Base-by-base conservation (phyloP, 257 asterid species). In the Thymus mandschuricus region DNA sequence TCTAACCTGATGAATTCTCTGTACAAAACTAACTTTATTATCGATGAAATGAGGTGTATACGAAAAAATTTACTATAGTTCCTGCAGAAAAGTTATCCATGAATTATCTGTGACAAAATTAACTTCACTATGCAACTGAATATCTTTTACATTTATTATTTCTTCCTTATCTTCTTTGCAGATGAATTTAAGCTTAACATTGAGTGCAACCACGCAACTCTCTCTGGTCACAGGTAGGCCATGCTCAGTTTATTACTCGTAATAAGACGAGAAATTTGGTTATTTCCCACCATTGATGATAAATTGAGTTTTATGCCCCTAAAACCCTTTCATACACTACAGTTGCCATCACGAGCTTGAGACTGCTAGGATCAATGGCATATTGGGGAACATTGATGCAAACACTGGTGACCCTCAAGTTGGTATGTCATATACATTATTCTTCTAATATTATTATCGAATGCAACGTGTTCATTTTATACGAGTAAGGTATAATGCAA, bases 201-300 rank as follows among this genome's bases (percentile, higher is more conserved):
- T 0, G 99, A 95, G 81, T 95, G 99, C 90, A 95, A 95, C 84
- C 99, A 95, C 5, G 99, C 99, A 60, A 95, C 99, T 41, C 83
- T 95, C 4, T 84, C 77, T 54, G 99, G 99, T 75, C 99, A 95
- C 85, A 93, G 98, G 98, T 90, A 61, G 58, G 87, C 52, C 21
- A 27, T 60, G 15, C 21, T 71, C 64, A 58, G 50, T 75, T 64
- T 4, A 13, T n/a, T 66, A 21, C 65, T 35, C 54, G 1, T 40
- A 15, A 0, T 9, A 13, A 6, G 38, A 64, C 11, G 66, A 31
- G 51, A 45, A 29, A 41, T 9, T 21, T 28, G 12, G 8, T 6
- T 9, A 11, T 33, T 27, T 50, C 31, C 6, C 76, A 38, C 55
- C 12, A 11, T 51, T 15, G 9, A 38, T 21, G 21, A n/a, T 58